Percentiles rank a stretch among this genome's conserved stretches.
phyloP scores from a whole-genome alignment of 2,329 filamentous ascomycete genomes.

The Penicillium digitatum region DNA sequence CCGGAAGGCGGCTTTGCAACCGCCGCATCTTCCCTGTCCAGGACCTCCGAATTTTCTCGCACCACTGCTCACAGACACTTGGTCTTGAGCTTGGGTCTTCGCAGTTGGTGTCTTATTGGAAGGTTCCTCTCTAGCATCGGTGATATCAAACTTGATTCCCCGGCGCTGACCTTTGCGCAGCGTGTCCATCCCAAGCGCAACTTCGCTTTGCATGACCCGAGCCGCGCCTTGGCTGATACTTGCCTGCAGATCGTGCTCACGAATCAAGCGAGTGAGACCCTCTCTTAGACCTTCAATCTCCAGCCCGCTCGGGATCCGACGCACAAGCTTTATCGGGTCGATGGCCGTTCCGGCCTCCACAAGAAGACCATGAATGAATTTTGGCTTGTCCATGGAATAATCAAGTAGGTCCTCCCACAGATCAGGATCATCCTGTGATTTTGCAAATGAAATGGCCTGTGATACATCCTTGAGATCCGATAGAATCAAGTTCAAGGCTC shows the following conservation, averaged over 20 bases:
- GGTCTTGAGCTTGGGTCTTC: constrained; percentile 13
- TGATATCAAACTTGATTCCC: constrained; percentile 84
- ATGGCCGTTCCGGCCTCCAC: constrained; percentile 93
- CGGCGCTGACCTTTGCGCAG: constrained; percentile 74
- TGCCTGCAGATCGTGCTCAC: constrained; percentile 92
- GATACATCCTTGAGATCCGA: constrained; percentile 87
- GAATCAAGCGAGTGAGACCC: constrained; percentile 83
- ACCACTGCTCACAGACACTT: constrained; percentile 6
- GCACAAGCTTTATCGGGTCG: constrained; percentile 83
- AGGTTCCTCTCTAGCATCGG: constrained; percentile 27
- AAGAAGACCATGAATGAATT: constrained; percentile 85
- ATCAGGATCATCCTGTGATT: constrained; percentile 85
- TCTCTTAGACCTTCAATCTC: constrained; percentile 88
- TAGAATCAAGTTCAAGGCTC: constrained; percentile 87
- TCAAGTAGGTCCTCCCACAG: constrained; percentile 92
- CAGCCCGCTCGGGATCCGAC: constrained; percentile 85
- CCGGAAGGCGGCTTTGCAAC: constrained; percentile 38
- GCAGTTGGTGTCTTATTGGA: constrained; percentile 11
- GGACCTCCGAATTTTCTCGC: constrained; percentile 5
- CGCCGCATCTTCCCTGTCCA: constrained; percentile 35
- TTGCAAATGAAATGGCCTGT: constrained; percentile 90
- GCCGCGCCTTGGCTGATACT: constrained; percentile 90
- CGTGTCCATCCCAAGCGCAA: constrained; percentile 75
- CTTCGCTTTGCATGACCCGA: constrained; percentile 79
- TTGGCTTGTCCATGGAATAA: constrained; percentile 96